Evolutionary conservation across 2,329 filamentous ascomycete species (phyloP), one percentile per base, ranked within the genome.

Genomic region (Colletotrichum noveboracense): DNA sequence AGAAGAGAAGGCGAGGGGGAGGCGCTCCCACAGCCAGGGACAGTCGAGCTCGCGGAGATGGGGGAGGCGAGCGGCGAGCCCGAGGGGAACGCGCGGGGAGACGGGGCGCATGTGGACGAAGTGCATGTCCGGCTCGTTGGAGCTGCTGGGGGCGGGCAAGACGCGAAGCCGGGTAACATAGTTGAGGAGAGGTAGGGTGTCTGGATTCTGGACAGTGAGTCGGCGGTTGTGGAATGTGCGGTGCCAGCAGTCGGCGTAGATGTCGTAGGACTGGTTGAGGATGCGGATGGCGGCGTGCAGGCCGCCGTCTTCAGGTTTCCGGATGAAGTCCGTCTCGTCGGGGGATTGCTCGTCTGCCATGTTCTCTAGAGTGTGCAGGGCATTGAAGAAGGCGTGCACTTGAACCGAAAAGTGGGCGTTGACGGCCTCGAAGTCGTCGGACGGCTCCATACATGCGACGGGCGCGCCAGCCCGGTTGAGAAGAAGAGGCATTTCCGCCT

Each of bases 1-100:
- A 7, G 62, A 66, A 14, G 21, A 66, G 36, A 66, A 66, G 62
- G 62, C 62, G 9, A 28, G 21, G 34, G 62, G 36, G 5, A 52
- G 71, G 65, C 76, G 76, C 74, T 80, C 78, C 79, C 79, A 78
- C 48, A 80, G 66, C 76, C 77, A 80, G 60, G 78, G 79, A 26
- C 43, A 56, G 12, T 70, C 43, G 18, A 78, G 70, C 75, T 77
- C 64, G 48, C 70, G 48, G 9, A 79, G 74, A 26, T 68, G 64
- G 24, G 79, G 76, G n/a, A 80, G 77, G 70, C 71, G 75, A 55
- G 73, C 66, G 60, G 75, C 72, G 69, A 78, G 70, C 34, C 78
- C 74, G 24, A 81, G 70, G 21, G 77, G 79, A 36, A 77, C 69
- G 32, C 76, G 61, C 8, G 61, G 55, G 14, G 79, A 80, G 60